Percentiles rank a stretch among this genome's conserved stretches.
Evolutionary conservation across 345 rosid genomes (phyloP).

Genomic region (Toxicodendron radicans): DNA sequence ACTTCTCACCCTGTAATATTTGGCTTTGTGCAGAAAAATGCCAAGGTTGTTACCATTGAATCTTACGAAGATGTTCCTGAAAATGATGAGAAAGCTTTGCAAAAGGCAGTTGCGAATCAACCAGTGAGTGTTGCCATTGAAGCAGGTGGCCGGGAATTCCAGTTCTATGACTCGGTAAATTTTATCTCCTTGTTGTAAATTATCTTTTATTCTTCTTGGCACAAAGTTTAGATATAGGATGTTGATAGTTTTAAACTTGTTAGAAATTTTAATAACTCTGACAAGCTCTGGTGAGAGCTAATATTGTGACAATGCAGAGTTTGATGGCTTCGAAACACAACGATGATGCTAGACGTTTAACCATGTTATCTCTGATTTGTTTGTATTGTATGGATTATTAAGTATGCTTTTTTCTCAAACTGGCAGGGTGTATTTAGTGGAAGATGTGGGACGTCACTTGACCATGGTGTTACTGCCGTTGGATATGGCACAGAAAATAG

Average conservation of each 20-base stretch:
- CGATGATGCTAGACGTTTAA: neutral
- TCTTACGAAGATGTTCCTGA: slow-evolving; percentile 73
- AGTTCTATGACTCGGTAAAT: slow-evolving; percentile 68
- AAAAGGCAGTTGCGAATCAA: slow-evolving; percentile 79
- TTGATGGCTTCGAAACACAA: neutral
- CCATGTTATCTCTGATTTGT: neutral
- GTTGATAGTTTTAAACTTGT: neutral
- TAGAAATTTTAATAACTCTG: no score
- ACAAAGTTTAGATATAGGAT: neutral
- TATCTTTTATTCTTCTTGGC: neutral
- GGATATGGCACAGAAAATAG: slow-evolving; percentile 89
- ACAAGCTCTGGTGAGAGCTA: neutral
- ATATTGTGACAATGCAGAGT: neutral
- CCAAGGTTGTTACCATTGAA: slow-evolving; percentile 73
- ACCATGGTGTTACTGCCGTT: slow-evolving; percentile 90
- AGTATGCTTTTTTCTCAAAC: neutral
- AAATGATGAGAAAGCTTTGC: slow-evolving; percentile 59
- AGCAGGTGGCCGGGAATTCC: slow-evolving; percentile 80
- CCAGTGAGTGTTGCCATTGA: slow-evolving; percentile 87
- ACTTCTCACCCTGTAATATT: neutral
- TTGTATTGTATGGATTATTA: neutral
- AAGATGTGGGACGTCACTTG: slow-evolving; percentile 65
- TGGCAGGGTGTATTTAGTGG: slow-evolving; percentile 79
- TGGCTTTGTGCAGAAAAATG: slow-evolving; percentile 59
- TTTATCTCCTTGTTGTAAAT: neutral